phyloP scores from a whole-genome alignment of 768 basidiomycete species.

The Leucosporidium creatinivorum region DNA sequence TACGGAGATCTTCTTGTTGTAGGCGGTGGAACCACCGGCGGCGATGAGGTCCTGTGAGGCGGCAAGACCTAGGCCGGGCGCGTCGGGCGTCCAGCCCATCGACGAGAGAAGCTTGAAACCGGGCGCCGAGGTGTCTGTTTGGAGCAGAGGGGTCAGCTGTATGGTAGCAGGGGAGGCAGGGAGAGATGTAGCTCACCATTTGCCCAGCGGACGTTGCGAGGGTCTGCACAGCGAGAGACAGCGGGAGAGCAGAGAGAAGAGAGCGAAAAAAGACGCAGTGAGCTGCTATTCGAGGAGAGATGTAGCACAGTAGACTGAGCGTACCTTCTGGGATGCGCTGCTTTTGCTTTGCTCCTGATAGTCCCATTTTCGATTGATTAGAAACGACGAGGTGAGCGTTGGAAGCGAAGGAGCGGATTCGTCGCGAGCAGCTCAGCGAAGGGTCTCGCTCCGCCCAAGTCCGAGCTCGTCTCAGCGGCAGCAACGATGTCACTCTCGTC shows the following conservation, averaged over 20 bases:
- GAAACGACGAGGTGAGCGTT: too few relatives aligned
- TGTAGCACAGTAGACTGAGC: background rate
- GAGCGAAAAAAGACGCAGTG: background rate
- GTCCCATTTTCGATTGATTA: constrained; percentile 9
- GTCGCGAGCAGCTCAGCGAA: too few relatives aligned
- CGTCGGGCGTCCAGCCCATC: constrained; percentile 35
- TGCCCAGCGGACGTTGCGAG: constrained; percentile 30
- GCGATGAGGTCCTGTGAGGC: constrained; percentile 28
- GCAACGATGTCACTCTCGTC: too few relatives aligned
- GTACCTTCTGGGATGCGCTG: constrained; percentile 30
- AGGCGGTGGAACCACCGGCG: constrained; percentile 14
- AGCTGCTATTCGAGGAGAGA: background rate
- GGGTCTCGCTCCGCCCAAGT: too few relatives aligned
- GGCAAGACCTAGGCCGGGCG: constrained; percentile 15
- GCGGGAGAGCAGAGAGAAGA: background rate
- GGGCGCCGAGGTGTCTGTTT: constrained; percentile 29
- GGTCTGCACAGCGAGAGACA: constrained; percentile 6
- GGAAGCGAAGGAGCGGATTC: too few relatives aligned
- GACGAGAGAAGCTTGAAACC: constrained; percentile 34
- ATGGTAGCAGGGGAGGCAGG: background rate
- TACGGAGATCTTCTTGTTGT: constrained; percentile 27
- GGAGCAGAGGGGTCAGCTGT: background rate
- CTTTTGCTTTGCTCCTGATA: constrained; percentile 26
- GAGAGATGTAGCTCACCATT: background rate
- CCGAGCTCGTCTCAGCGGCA: too few relatives aligned